Conservation (phyloP, 2,329 filamentous ascomycete species). For the Emmonsiellopsis sp. region DNA sequence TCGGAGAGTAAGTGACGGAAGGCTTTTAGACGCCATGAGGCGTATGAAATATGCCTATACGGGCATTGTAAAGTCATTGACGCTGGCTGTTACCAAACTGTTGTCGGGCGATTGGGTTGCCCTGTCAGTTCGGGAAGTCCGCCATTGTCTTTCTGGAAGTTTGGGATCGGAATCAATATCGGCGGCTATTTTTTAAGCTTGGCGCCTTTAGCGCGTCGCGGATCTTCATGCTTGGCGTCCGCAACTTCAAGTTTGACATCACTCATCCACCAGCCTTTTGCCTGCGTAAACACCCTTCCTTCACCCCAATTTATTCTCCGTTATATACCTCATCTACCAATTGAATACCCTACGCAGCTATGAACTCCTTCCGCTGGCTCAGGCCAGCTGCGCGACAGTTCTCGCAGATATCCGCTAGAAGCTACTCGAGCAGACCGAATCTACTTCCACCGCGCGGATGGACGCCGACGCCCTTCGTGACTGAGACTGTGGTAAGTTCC, state of each 20-base stretch:
- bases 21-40: conserved; percentile 23
- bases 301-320: neutral
- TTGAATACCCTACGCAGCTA: neutral
- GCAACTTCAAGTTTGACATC: neutral
- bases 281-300: neutral
- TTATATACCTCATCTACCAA: neutral
- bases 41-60: conserved; percentile 18
- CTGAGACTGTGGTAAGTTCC: conserved; percentile 47
- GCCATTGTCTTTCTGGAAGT: neutral
- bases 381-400: conserved; percentile 6
- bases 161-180: neutral
- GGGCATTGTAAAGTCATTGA: conserved; percentile 1
- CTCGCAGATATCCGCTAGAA: conserved; percentile 5
- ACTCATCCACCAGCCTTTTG: no score
- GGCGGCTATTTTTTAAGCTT: no score
- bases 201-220: neutral
- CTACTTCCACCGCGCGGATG: conserved; percentile 30
- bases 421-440: conserved; percentile 8
- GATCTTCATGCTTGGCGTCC: neutral
- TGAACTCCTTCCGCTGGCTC: conserved; percentile 12
- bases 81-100: neutral
- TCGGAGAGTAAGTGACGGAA: conserved; percentile 18
- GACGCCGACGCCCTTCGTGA: conserved; percentile 47
- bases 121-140: neutral
- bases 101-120: neutral